Percentiles rank a stretch among this genome's conserved stretches.
Conservation (phyloP, 805 yeast genomes). For the Kluyveromyces dobzhanskii region DNA sequence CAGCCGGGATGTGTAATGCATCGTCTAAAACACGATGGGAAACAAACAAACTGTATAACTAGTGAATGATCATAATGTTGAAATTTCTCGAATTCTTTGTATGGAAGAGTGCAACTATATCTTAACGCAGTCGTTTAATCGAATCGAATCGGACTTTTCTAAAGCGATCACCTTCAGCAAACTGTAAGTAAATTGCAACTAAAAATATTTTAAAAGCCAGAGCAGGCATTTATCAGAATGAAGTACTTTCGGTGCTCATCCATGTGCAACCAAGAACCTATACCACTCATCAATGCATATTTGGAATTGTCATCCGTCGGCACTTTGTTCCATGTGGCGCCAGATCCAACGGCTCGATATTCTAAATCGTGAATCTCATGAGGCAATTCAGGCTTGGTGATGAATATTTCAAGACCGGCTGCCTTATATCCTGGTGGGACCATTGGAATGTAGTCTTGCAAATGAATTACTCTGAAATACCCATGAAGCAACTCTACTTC, state of each 20-base stretch:
- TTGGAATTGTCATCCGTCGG: neutral
- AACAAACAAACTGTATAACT: too few species aligned
- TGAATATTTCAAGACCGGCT: slow-evolving; percentile 44
- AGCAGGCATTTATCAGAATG: slow-evolving; percentile 28
- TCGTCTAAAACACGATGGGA: too few species aligned
- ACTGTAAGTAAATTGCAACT: too few species aligned
- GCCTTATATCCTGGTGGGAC: slow-evolving; percentile 49
- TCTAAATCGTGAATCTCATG: slow-evolving; percentile 21
- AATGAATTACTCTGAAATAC: slow-evolving; percentile 47
- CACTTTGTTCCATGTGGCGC: neutral
- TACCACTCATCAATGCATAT: slow-evolving; percentile 2
- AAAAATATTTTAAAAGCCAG: slow-evolving; percentile 13
- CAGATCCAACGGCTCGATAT: slow-evolving; percentile 16
- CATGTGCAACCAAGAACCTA: slow-evolving; percentile 23
- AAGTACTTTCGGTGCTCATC: slow-evolving; percentile 34
- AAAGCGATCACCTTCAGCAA: too few species aligned
- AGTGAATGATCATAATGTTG: too few species aligned
- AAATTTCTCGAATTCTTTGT: too few species aligned
- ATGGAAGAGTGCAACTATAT: too few species aligned
- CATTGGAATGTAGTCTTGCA: slow-evolving; percentile 49
- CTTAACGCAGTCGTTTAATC: too few species aligned
- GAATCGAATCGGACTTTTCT: too few species aligned
- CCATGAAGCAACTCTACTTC: slow-evolving; percentile 29
- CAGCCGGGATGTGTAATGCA: too few species aligned
- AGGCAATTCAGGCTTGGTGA: slow-evolving; percentile 31